Percentiles rank a stretch among this genome's conserved stretches.
Evolutionary conservation across 140 eudicot species (phyloP).

Genomic region (Eryngium alpinum): DNA sequence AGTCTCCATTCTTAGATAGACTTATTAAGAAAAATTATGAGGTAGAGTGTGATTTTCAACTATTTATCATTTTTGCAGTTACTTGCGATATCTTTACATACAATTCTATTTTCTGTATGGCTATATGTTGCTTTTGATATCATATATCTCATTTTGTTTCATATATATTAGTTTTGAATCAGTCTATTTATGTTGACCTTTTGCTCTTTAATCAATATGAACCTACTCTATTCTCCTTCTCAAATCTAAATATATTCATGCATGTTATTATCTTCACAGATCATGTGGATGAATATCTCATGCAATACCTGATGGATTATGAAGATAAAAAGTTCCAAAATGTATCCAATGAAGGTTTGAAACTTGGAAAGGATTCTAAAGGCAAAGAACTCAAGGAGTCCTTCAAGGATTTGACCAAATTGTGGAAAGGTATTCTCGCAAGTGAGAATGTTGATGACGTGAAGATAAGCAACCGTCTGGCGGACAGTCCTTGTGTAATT

Average conservation of each 20-base stretch:
- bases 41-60: conserved; percentile 28
- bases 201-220: not conserved
- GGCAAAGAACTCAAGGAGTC: conserved; percentile 86
- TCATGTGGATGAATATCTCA: conserved; percentile 89
- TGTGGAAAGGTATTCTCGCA: conserved; percentile 91
- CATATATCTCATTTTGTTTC: not conserved
- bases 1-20: conserved; percentile 93
- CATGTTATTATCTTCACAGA: conserved; percentile 90
- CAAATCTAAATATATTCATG: conserved; percentile 1
- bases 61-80: not conserved
- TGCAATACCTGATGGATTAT: conserved; percentile 96
- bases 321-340: conserved; percentile 97
- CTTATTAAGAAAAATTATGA: conserved; percentile 72
- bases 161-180: conserved; percentile 2
- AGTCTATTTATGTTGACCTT: not conserved
- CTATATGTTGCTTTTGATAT: not conserved
- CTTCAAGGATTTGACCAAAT: conserved; percentile 81
- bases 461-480: conserved; percentile 94
- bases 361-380: conserved; percentile 81
- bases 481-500: conserved; percentile 93
- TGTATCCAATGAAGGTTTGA: conserved; percentile 91
- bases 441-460: conserved; percentile 87
- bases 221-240: not conserved
- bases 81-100: not conserved
- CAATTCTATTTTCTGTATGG: not conserved